These are phyloP conservation scores for Chytriomyces sp. DNA, from an alignment of 192 early-diverging fungal genomes.

Conservation along the genomic window DNA sequence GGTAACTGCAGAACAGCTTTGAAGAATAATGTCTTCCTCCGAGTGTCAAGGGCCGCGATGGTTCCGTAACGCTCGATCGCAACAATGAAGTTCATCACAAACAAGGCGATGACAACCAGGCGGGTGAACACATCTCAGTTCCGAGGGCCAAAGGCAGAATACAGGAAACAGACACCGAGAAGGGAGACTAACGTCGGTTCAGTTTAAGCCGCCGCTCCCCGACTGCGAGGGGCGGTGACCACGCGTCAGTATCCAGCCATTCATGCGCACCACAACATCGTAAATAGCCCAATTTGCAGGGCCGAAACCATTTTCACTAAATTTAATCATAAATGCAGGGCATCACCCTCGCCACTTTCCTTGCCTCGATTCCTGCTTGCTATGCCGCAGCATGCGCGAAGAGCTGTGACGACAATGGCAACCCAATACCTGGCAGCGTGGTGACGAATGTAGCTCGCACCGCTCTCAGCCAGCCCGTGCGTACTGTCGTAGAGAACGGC, in stretches of 20 bases:
- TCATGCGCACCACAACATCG: neutral
- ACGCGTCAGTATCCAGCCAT: neutral
- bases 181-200: neutral
- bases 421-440: no score
- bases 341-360: no score
- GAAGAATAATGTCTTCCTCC: neutral
- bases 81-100: neutral
- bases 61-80: neutral
- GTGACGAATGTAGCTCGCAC: no score
- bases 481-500: no score
- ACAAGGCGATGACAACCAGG: neutral
- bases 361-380: no score
- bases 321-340: no score
- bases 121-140: neutral
- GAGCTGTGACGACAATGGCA: no score
- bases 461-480: no score
- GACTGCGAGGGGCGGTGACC: neutral
- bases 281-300: no score
- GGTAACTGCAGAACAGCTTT: neutral
- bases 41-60: neutral
- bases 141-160: neutral
- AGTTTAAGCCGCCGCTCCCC: neutral
- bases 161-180: neutral
- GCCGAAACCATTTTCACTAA: no score
- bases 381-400: no score